Evolutionary conservation across 805 yeast species (phyloP), one percentile per base, ranked within the genome.

Genomic region (Wickerhamiella qilinensis): DNA sequence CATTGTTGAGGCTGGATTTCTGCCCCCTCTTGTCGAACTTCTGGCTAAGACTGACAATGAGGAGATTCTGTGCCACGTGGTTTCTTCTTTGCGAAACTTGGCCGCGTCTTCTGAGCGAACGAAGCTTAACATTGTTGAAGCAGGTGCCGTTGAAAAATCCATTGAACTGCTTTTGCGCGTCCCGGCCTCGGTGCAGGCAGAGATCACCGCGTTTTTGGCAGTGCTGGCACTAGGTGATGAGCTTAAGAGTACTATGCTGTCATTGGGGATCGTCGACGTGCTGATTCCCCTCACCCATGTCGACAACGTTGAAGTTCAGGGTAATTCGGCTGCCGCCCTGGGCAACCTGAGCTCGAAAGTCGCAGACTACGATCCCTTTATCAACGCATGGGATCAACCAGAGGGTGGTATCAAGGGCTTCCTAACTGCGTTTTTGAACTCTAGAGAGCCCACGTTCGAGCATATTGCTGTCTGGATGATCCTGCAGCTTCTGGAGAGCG

Each of bases 391-490:
- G 93, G 64, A 70, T 18, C 64, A 64, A 42, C 93, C 94, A 32
- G 72, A 70, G 37, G 85, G 83, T 43, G 97, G 97, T 41, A 77
- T 91, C 42, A 69, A 73, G 44, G 91, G 85, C 20, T 91, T 91
- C 55, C 67, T 91, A 46, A 66, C 74, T 27, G 66, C 86, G 51
- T 91, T 88, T 56, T 65, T 91, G 52, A 75, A 74, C 44, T 73
- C 84, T 52, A 78, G 78, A 30, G 91, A 86, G 56, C 79, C 93
- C 12, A 91, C 97, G 0, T 91, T 91, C 59, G 97, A 91, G 61
- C 98, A 91, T 57, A 91, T 91, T 60, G 95, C 97, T 1, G 71
- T 86, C 43, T 91, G 98, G 98, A 88, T 95, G 33, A 78, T 86
- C 48, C 67, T 88, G 49, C 98, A 91, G 61, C 68, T 91, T 46